A percentile compares a stretch with the other conserved stretches of the same genome.
These are phyloP conservation scores for Acephala macrosclerotiorum DNA, from an alignment of 2,329 filamentous ascomycete species.

Conservation along the genomic window DNA sequence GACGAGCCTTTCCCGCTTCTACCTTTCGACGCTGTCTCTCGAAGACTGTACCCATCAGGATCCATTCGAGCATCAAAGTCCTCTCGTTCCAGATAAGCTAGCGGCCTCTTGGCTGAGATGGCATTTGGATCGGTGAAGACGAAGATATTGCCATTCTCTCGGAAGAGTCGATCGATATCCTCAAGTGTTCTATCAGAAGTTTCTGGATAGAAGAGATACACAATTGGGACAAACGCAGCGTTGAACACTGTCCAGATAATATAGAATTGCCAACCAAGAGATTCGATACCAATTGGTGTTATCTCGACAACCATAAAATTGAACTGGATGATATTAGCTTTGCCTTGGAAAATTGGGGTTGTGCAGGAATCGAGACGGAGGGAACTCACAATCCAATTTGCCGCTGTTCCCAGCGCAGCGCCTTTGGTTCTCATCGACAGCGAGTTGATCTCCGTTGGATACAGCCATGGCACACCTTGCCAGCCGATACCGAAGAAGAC, in stretches of 20 bases:
- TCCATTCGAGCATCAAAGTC: constrained; percentile 10
- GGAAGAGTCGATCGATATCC: constrained; percentile 32
- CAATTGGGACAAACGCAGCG: constrained; percentile 28
- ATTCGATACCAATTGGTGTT: constrained; percentile 56
- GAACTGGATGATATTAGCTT: neutral
- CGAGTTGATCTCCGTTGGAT: constrained; percentile 46
- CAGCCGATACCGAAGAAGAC: constrained; percentile 19
- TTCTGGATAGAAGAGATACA: constrained; percentile 37
- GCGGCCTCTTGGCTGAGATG: constrained; percentile 7
- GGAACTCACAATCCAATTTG: constrained; percentile 42
- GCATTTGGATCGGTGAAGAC: constrained; percentile 13
- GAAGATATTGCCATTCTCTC: constrained; percentile 13
- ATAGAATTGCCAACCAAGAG: constrained; percentile 58
- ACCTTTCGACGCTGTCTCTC: neutral
- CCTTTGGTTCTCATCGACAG: constrained; percentile 44
- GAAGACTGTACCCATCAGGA: constrained; percentile 7
- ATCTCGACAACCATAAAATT: constrained; percentile 56
- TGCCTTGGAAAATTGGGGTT: too few species aligned
- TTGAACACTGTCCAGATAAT: constrained; percentile 55
- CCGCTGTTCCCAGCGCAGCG: constrained; percentile 43
- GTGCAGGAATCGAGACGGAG: constrained; percentile 9
- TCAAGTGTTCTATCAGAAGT: constrained; percentile 34
- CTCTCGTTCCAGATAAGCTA: constrained; percentile 16
- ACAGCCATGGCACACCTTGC: constrained; percentile 45
- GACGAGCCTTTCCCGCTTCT: neutral